phyloP scores from a whole-genome alignment of 371 early-diverging fungal genomes.

The Gilbertella persicaria region DNA sequence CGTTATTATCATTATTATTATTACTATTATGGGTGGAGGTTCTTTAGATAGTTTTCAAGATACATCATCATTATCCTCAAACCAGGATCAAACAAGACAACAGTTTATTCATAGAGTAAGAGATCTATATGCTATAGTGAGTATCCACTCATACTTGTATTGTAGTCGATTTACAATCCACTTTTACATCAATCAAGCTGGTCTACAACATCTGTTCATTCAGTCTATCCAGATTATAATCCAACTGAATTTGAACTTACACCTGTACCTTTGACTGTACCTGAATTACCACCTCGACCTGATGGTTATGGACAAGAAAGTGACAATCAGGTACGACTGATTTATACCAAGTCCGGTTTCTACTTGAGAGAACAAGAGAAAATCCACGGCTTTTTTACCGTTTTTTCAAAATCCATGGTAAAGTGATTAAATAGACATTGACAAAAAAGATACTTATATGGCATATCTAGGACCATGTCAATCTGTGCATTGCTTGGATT shows the following conservation, averaged over 20 bases:
- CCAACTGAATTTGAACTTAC: constrained; percentile 18
- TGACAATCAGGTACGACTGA: constrained; percentile 22
- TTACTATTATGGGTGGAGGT: constrained; percentile 14
- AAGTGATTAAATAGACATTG: neutral
- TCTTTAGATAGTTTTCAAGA: neutral
- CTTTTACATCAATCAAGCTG: constrained; percentile 5
- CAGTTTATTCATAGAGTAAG: constrained; percentile 5
- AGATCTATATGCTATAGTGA: neutral
- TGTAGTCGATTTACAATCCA: constrained; percentile 9
- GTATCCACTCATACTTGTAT: neutral
- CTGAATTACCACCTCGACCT: constrained; percentile 25
- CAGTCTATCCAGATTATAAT: constrained; percentile 26
- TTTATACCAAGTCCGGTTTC: constrained; percentile 48
- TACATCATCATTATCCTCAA: constrained; percentile 2
- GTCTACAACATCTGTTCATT: constrained; percentile 5
- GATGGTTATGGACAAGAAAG: constrained; percentile 7
- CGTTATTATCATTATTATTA: neutral
- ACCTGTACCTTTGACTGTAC: constrained; percentile 15
- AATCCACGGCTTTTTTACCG: constrained; percentile 41
- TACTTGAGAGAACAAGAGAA: constrained; percentile 19
- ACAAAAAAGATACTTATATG: neutral
- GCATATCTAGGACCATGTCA: constrained; percentile 13
- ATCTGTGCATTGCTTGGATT: constrained; percentile 36
- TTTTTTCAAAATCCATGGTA: constrained; percentile 32
- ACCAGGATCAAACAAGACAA: constrained; percentile 5